Evolutionary conservation across 768 basidiomycete species (phyloP).

Genomic region (Trametes coccinea): DNA sequence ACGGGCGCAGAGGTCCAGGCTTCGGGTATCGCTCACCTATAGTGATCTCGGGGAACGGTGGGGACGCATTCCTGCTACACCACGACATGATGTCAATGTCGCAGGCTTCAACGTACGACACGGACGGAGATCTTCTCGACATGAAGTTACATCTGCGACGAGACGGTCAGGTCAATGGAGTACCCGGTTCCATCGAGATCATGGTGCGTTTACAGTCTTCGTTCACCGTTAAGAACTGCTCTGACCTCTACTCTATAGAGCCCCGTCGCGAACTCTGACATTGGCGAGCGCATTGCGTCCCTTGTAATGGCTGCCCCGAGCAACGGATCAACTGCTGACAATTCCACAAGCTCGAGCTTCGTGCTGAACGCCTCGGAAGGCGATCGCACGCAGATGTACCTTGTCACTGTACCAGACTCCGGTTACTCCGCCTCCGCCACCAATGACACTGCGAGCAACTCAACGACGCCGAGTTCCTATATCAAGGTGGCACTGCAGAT

Average conservation of each 20-base stretch:
- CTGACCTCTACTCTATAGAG: constrained; percentile 31
- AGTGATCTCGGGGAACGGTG: constrained; percentile 8
- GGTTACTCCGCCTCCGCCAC: not conserved
- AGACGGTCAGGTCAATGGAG: constrained; percentile 23
- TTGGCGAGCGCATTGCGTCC: constrained; percentile 40
- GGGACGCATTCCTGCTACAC: not conserved
- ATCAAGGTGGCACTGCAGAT: constrained; percentile 45
- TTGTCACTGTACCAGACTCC: constrained; percentile 18
- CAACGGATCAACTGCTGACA: constrained; percentile 19
- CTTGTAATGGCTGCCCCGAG: constrained; percentile 36
- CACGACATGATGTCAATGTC: not conserved
- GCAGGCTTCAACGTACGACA: not conserved
- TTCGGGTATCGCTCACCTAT: not conserved
- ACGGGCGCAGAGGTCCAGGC: not conserved
- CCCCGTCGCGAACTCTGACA: constrained; percentile 33
- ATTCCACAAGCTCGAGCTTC: constrained; percentile 22
- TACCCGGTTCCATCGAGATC: constrained; percentile 49
- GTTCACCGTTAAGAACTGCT: not conserved
- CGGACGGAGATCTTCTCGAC: not conserved
- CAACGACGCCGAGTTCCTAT: constrained; percentile 19
- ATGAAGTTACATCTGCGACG: constrained; percentile 9
- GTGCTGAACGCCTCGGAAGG: constrained; percentile 35
- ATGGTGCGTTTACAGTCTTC: constrained; percentile 36
- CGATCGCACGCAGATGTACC: constrained; percentile 32
- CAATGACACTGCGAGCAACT: constrained; percentile 22